Evolutionary conservation across 225 moss, liverwort and hornwort genomes (phyloP).

Genomic region (Marchantia polymorpha): DNA sequence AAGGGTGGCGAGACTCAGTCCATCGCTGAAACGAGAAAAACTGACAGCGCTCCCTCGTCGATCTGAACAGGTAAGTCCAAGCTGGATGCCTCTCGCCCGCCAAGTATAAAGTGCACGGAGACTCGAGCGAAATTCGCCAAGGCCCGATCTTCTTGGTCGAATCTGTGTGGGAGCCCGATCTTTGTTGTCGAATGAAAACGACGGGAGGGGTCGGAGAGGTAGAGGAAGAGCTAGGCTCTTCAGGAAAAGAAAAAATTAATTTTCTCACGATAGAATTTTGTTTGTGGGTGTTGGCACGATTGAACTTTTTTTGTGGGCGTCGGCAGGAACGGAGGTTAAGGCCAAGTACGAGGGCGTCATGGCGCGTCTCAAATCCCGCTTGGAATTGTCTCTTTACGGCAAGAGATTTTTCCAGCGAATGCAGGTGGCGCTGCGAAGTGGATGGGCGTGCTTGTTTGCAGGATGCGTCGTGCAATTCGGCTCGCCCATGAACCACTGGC

Average conservation of each 20-base stretch:
- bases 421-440: conserved; percentile 28
- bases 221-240: neutral
- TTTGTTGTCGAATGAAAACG: too few relatives aligned
- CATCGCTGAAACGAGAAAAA: neutral
- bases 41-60: too few relatives aligned
- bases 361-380: neutral
- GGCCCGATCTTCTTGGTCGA: neutral
- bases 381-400: conserved; percentile 20
- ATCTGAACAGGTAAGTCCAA: neutral
- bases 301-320: too few relatives aligned
- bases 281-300: neutral
- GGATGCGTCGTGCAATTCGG: conserved; percentile 26
- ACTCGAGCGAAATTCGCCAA: neutral
- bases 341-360: neutral
- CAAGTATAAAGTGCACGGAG: neutral
- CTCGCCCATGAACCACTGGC: conserved; percentile 21
- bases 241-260: neutral
- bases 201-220: too few relatives aligned
- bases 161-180: too few relatives aligned
- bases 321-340: neutral
- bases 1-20: neutral
- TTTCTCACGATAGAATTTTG: neutral
- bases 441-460: conserved; percentile 36
- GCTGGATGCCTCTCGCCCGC: neutral
- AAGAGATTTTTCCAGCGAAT: conserved; percentile 27